A percentile compares a stretch with the other conserved stretches of the same genome.
These are phyloP conservation scores for Fraxinus velutina DNA, from an alignment of 305 asterid species.

Conservation along the genomic window DNA sequence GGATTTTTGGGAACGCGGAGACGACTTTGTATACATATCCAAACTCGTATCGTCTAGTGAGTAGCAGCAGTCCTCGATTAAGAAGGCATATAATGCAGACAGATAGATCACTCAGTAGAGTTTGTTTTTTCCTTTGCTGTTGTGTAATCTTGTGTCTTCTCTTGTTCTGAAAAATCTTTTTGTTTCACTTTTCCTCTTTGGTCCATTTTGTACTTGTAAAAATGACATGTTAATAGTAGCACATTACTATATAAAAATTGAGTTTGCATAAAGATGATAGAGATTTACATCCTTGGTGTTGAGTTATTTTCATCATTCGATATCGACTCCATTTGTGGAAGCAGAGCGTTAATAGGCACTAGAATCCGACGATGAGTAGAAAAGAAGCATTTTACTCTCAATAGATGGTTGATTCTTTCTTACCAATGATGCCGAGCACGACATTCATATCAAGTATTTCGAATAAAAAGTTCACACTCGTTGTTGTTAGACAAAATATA, in stretches of 20 bases:
- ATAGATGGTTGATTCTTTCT: neutral
- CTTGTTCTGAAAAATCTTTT: slow-evolving; percentile 37
- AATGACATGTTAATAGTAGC: neutral
- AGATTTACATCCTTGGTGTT: neutral
- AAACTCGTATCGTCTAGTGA: slow-evolving; percentile 36
- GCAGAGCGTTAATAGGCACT: neutral
- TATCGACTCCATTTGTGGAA: neutral
- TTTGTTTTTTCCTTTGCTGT: slow-evolving; percentile 66
- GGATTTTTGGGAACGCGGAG: slow-evolving; percentile 56
- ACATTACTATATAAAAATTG: neutral
- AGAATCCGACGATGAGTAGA: neutral
- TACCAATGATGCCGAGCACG: neutral
- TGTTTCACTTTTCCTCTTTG: neutral
- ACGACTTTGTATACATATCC: slow-evolving; percentile 44
- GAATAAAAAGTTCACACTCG: neutral
- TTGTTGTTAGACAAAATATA: neutral
- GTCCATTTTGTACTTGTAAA: slow-evolving; percentile 21
- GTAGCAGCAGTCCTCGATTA: slow-evolving; percentile 45
- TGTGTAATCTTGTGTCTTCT: slow-evolving; percentile 60
- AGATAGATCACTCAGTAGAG: slow-evolving; percentile 63
- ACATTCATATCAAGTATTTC: neutral
- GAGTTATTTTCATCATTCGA: neutral
- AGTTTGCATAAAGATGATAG: neutral
- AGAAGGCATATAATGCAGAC: slow-evolving; percentile 48
- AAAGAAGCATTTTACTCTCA: neutral